Conservation (phyloP, 768 basidiomycete genomes). For the Pisolithus tinctorius region DNA sequence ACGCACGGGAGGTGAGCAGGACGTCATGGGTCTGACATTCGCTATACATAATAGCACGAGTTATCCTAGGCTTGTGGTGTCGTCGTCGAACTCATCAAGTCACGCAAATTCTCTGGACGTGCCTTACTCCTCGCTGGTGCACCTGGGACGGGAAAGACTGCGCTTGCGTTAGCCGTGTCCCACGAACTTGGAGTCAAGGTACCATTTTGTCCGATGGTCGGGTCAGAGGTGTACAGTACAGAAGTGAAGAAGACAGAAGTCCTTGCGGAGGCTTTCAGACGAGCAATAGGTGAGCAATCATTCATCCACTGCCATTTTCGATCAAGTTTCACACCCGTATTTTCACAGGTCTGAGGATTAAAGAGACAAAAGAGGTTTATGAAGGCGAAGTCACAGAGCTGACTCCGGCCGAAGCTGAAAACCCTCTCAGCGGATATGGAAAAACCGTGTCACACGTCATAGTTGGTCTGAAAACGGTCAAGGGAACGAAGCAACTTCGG, state of each 20-base stretch:
- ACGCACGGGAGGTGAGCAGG: slow-evolving; percentile 75
- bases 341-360: slow-evolving; percentile 75
- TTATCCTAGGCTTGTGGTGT: slow-evolving; percentile 77
- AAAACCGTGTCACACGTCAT: slow-evolving; percentile 99
- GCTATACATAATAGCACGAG: neutral
- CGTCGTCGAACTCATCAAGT: slow-evolving; percentile 83
- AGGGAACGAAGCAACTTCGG: slow-evolving; percentile 88
- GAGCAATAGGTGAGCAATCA: slow-evolving; percentile 79
- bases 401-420: slow-evolving; percentile 94
- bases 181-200: slow-evolving; percentile 94
- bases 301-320: neutral
- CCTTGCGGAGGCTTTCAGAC: slow-evolving; percentile 85
- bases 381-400: slow-evolving; percentile 98
- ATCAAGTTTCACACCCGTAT: neutral
- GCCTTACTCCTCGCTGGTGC: slow-evolving; percentile 90
- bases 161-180: slow-evolving; percentile 89
- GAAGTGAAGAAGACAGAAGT: slow-evolving; percentile 99
- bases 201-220: slow-evolving; percentile 98
- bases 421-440: slow-evolving; percentile 94
- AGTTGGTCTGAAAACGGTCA: slow-evolving; percentile 90
- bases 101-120: slow-evolving; percentile 89
- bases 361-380: slow-evolving; percentile 98
- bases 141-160: slow-evolving; percentile 97
- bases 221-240: slow-evolving; percentile 91
- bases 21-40: neutral